A percentile compares a stretch with the other conserved stretches of the same genome.
Evolutionary conservation across 345 rosid genomes (phyloP).

Genomic region (Camelina neglecta): DNA sequence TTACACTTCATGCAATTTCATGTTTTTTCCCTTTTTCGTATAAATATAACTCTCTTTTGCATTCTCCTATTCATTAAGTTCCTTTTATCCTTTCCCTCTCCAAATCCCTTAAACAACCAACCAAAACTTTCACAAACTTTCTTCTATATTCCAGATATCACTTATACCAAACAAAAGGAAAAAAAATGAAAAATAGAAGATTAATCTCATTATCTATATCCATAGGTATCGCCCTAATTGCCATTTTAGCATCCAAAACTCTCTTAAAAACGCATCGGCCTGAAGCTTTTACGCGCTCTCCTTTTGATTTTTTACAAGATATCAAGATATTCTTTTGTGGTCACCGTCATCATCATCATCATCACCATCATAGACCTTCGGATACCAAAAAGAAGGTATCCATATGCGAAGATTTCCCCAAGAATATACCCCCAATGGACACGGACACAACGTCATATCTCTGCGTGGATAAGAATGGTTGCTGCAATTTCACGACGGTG

Average conservation of each 20-base stretch:
- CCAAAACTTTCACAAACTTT: not conserved
- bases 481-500: conserved; percentile 86
- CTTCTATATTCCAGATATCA: not conserved
- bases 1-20: conserved; percentile 75
- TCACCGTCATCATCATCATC: conserved; percentile 30
- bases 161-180: conserved; percentile 31
- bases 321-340: conserved; percentile 4
- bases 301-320: conserved; percentile 23
- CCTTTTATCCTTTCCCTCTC: conserved; percentile 24
- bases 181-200: conserved; percentile 44
- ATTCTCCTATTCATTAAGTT: conserved; percentile 34
- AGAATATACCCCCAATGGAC: conserved; percentile 68
- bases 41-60: conserved; percentile 26
- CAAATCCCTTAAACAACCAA: not conserved
- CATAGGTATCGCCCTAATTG: conserved; percentile 49
- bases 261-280: conserved; percentile 36
- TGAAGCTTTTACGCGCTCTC: conserved; percentile 4
- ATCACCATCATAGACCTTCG: conserved; percentile 41
- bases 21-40: conserved; percentile 24
- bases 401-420: conserved; percentile 75
- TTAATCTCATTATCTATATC: conserved; percentile 41
- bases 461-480: conserved; percentile 80
- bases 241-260: conserved; percentile 47
- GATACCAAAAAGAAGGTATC: conserved; percentile 43
- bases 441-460: conserved; percentile 63